Percentiles rank a stretch among this genome's conserved stretches.
Evolutionary conservation across 345 rosid species (phyloP).

Genomic region (Eucalyptus viminalis): DNA sequence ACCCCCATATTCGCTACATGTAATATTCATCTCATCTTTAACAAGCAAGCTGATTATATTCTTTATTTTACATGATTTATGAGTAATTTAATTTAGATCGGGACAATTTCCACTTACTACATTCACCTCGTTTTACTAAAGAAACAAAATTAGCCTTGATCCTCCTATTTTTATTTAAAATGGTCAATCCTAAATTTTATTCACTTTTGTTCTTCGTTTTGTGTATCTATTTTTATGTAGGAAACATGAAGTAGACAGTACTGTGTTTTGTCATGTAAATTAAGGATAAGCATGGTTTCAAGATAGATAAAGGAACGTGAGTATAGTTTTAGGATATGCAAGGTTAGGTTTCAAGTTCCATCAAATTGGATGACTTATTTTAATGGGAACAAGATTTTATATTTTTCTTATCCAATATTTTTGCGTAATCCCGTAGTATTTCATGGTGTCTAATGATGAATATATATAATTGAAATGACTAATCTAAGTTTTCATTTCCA

Average conservation of each 20-base stretch:
- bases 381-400: too few species aligned
- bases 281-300: too few species aligned
- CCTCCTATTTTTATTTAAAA: neutral
- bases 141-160: neutral
- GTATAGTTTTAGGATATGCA: too few species aligned
- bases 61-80: too few species aligned
- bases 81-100: too few species aligned
- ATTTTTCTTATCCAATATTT: too few species aligned
- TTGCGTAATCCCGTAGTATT: accelerated
- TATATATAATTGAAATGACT: accelerated
- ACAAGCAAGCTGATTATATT: too few species aligned
- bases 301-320: too few species aligned
- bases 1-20: neutral
- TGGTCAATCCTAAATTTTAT: neutral
- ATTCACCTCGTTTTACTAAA: too few species aligned
- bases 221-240: neutral
- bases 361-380: neutral
- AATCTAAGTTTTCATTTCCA: accelerated
- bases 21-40: too few species aligned
- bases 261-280: too few species aligned
- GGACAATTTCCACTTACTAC: too few species aligned
- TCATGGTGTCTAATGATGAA: accelerated
- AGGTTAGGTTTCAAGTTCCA: accelerated
- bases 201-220: neutral
- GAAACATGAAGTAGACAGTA: neutral